Conservation (phyloP, 2,329 filamentous ascomycete species). For the Macrophomina phaseolina region DNA sequence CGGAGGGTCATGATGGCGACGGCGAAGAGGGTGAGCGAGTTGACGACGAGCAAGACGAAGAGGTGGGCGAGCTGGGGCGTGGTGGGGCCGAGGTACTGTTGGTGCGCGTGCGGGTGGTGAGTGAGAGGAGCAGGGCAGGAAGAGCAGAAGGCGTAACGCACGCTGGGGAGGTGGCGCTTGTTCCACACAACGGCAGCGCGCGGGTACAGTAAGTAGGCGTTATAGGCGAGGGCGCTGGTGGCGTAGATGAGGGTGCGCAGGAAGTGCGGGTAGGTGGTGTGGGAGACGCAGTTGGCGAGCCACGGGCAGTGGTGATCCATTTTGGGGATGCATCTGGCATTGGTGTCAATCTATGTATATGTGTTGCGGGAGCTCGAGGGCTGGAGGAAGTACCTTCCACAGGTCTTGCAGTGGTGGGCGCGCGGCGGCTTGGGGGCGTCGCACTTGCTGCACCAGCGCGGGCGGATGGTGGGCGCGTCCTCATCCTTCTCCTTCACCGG, state of each 20-base stretch:
- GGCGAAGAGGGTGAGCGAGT: constrained; percentile 65
- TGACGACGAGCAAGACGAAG: constrained; percentile 63
- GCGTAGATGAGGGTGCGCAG: constrained; percentile 76
- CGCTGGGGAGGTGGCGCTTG: constrained; percentile 69
- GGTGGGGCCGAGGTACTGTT: constrained; percentile 72
- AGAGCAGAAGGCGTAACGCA: constrained; percentile 44
- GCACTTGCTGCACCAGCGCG: constrained; percentile 78
- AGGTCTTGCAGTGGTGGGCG: constrained; percentile 81
- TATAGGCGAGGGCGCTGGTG: constrained; percentile 65
- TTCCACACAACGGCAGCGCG: constrained; percentile 68
- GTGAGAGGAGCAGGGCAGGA: constrained; percentile 10
- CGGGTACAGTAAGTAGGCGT: constrained; percentile 65
- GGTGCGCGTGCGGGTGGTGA: not conserved
- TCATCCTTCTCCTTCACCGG: constrained; percentile 43
- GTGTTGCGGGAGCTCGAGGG: not conserved
- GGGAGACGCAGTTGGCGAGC: constrained; percentile 82
- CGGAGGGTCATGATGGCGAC: constrained; percentile 70
- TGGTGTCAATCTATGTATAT: not conserved
- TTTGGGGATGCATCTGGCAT: constrained; percentile 69
- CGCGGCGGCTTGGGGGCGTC: constrained; percentile 74
- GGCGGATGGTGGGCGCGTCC: constrained; percentile 32
- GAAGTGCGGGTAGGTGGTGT: constrained; percentile 83
- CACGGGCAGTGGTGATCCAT: constrained; percentile 91
- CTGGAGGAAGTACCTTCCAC: constrained; percentile 57
- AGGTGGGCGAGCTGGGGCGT: constrained; percentile 63